These are phyloP conservation scores for Mediolabrus comicus DNA, from an alignment of 108 stramenopile genomes.

Conservation along the genomic window DNA sequence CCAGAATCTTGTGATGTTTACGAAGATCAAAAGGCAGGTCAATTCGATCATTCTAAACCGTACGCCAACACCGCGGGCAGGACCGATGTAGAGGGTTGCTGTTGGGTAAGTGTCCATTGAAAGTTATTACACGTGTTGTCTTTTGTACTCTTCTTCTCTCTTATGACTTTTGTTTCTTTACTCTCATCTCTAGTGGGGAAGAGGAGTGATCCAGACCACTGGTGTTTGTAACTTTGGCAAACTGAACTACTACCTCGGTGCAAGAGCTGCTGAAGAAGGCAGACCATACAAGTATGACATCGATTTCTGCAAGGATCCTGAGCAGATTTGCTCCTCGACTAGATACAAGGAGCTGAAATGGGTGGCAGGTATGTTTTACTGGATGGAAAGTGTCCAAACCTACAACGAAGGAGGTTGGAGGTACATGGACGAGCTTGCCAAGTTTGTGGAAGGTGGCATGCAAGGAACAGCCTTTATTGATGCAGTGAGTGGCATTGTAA, in stretches of 20 bases:
- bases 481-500: constrained; percentile 26
- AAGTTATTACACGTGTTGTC: neutral
- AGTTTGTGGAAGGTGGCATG: constrained; percentile 38
- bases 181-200: constrained; percentile 26
- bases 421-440: constrained; percentile 15
- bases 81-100: constrained; percentile 43
- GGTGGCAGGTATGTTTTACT: constrained; percentile 46
- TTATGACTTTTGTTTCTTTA: neutral
- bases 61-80: constrained; percentile 10
- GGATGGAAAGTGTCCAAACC: constrained; percentile 24
- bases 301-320: constrained; percentile 25
- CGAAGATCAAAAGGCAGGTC: constrained; percentile 18
- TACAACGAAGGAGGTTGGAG: constrained; percentile 34
- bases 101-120: neutral
- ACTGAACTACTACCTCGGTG: constrained; percentile 31
- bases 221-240: constrained; percentile 34
- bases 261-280: constrained; percentile 20
- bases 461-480: constrained; percentile 12
- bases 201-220: constrained; percentile 43
- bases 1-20: constrained; percentile 24
- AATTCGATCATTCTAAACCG: constrained; percentile 3
- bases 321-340: constrained; percentile 19
- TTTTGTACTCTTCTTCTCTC: neutral
- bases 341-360: constrained; percentile 42
- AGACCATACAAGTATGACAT: constrained; percentile 8